Base-by-base conservation (phyloP, 2,329 filamentous ascomycete genomes). In the Phialemonium atrogriseum region DNA sequence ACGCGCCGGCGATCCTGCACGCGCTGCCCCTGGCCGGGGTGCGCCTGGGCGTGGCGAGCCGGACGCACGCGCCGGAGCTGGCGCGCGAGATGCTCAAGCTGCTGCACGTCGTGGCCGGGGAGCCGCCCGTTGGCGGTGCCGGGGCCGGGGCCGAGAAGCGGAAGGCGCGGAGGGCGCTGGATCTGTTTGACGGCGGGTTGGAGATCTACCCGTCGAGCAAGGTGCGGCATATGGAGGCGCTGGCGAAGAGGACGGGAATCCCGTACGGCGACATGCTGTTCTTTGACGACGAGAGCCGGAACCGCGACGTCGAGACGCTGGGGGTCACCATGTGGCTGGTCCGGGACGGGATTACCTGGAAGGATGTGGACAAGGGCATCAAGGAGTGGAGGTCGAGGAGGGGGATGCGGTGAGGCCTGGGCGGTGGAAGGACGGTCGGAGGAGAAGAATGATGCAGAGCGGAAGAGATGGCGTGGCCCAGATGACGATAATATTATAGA, bases 281-380 rank as follows among this genome's bases (percentile, higher is more conserved):
- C 56, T 96, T 96, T 44, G 89, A 96, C 46, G 89, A 96, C 47
- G 89, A 96, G 70, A 68, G 70, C 32, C 64, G 89, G 38, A 96
- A 96, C 51, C 68, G 75, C 36, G 87, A 95, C 51, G 89, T 94
- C 1, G 76, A 80, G 60, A 62, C 52, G 16, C 49, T 95, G 30
- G 88, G 88, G 0, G 82, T 94, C 4, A 84, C 82, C 1, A 94
- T 96, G 75, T 77, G 77, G 50, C 60, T 95, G 30, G 80, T 96
- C 1, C 63, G 73, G 34, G 80, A 94, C 52, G 88, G 88, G 0
- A 76, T 94, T 33, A 79, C 72, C 3, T 80, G 76, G 59, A 66
- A 66, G 1, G 87, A 91, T 62, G 62, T 95, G 13, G 87, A 93
- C 57, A 70, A 67, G 36, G 89, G 88, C 0, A 75, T 96, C 5